phyloP scores from a whole-genome alignment of 306 rosid species.

The Delonix regia region DNA sequence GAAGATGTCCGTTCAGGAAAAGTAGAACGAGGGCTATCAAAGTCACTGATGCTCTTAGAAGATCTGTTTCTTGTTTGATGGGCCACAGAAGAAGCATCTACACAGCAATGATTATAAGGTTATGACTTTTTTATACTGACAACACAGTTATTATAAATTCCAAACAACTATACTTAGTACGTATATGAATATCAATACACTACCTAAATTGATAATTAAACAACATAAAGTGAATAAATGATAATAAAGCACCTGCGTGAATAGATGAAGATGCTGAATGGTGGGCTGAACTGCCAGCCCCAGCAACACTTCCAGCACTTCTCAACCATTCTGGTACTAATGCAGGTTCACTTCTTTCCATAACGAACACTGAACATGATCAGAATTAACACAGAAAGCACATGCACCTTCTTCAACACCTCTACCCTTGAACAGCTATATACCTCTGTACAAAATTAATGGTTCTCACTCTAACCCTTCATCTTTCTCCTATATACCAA shows the following conservation, averaged over 20 bases:
- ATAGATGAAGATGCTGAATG: conserved; percentile 71
- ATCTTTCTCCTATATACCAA: neutral
- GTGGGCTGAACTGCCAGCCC: conserved; percentile 87
- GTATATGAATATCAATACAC: neutral
- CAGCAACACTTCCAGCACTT: conserved; percentile 81
- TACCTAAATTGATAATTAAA: neutral
- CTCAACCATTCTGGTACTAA: conserved; percentile 99
- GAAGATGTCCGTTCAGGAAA: conserved; percentile 81
- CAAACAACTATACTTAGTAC: neutral
- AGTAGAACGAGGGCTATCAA: conserved; percentile 70
- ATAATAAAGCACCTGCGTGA: conserved; percentile 58
- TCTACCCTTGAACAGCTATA: conserved; percentile 34
- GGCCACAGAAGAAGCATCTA: conserved; percentile 63
- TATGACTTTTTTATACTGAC: neutral
- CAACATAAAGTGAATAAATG: neutral
- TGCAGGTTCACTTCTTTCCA: conserved; percentile 98
- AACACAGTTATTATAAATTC: neutral
- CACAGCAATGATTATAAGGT: conserved; percentile 33
- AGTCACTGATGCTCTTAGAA: conserved; percentile 63
- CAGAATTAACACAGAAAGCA: conserved; percentile 51
- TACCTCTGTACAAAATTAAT: conserved; percentile 25
- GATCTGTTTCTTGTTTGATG: conserved; percentile 64
- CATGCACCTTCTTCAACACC: conserved; percentile 52
- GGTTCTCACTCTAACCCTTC: conserved; percentile 9
- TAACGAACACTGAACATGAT: conserved; percentile 86